Conservation (phyloP, 2,329 filamentous ascomycete species). For the Scopulariopsis brevicaulis region DNA sequence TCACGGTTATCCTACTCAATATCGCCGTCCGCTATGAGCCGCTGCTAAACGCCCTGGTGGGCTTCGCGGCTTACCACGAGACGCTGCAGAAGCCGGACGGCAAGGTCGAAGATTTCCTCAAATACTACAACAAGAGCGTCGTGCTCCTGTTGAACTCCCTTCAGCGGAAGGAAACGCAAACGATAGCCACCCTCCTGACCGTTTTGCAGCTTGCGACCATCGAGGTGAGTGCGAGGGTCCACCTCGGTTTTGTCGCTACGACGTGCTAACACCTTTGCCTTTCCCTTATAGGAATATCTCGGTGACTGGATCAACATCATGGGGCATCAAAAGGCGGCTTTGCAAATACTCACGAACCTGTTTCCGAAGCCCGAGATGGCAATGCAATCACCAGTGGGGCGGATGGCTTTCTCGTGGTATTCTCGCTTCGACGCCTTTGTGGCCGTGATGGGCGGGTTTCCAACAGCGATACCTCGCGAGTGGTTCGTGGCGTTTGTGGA, state of each 20-base stretch:
- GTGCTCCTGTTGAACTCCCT: constrained; percentile 62
- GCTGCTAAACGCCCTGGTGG: constrained; percentile 74
- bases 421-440: constrained; percentile 77
- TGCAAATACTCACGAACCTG: constrained; percentile 65
- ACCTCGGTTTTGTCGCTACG: background rate
- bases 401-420: constrained; percentile 80
- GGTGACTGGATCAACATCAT: constrained; percentile 93
- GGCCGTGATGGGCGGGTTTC: constrained; percentile 70
- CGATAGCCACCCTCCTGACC: constrained; percentile 66
- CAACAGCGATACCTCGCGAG: constrained; percentile 59
- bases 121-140: constrained; percentile 85
- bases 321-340: constrained; percentile 83
- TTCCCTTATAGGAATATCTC: constrained; percentile 62
- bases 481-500: constrained; percentile 63
- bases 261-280: constrained; percentile 7
- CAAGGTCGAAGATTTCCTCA: constrained; percentile 69
- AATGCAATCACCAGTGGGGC: constrained; percentile 57
- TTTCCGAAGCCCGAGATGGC: constrained; percentile 63
- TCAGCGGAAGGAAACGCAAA: constrained; percentile 58
- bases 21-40: constrained; percentile 66
- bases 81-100: constrained; percentile 60
- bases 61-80: constrained; percentile 80
- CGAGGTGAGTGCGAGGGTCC: constrained; percentile 48
- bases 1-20: constrained; percentile 58
- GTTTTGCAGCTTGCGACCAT: constrained; percentile 89